Evolutionary conservation across 257 asterid species (phyloP).

Genomic region (Voacanga thouarsii): DNA sequence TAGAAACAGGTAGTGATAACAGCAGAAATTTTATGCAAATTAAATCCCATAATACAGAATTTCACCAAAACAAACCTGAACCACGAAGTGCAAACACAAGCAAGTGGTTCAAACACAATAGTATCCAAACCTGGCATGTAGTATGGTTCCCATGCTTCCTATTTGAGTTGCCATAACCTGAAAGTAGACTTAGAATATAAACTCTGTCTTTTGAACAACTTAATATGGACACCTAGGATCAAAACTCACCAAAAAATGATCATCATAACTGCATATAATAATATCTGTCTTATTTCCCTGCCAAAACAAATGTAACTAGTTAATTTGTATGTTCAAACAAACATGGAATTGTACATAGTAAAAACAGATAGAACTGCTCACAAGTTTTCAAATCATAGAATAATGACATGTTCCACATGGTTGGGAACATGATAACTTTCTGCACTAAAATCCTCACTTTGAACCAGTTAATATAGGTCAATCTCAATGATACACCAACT

Average conservation of each 20-base stretch:
- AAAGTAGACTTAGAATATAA: conserved; percentile 13
- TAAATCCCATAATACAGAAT: background rate
- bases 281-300: conserved; percentile 80
- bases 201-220: background rate
- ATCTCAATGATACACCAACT: background rate
- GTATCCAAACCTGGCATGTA: conserved; percentile 68
- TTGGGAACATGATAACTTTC: background rate
- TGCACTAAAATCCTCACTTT: background rate
- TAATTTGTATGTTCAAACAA: background rate
- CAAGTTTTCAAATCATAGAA: background rate
- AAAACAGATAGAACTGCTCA: too few relatives aligned
- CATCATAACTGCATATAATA: conserved; percentile 70
- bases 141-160: conserved; percentile 92
- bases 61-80: background rate
- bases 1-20: background rate
- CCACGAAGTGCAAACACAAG: conserved; percentile 2
- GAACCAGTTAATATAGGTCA: background rate
- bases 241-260: conserved; percentile 67
- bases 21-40: background rate
- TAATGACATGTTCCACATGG: background rate
- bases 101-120: background rate
- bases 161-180: conserved; percentile 92
- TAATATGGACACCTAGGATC: background rate
- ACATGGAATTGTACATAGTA: background rate
- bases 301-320: background rate